Percentiles rank a stretch among this genome's conserved stretches.
Evolutionary conservation across 768 basidiomycete genomes (phyloP).

Genomic region (Pleurotus citrinopileatus): DNA sequence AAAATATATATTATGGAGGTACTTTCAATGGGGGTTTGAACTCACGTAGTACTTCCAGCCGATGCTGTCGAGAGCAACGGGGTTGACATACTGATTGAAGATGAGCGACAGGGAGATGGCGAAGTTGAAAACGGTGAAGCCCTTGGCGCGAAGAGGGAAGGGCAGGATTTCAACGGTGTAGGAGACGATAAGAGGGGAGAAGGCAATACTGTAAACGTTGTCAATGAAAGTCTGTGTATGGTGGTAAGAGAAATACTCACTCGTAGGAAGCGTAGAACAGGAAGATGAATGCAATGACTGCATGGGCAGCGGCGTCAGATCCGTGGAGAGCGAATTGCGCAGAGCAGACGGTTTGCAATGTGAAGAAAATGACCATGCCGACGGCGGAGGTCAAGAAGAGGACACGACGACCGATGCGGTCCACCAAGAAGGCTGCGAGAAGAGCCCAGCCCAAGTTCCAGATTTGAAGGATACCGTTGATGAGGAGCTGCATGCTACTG

Average conservation of each 20-base stretch:
- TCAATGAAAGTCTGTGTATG: not conserved
- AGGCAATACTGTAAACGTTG: slow-evolving; percentile 52
- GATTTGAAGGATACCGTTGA: slow-evolving; percentile 83
- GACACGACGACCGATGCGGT: slow-evolving; percentile 66
- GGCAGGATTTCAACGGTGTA: slow-evolving; percentile 91
- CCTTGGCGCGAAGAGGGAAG: slow-evolving; percentile 80
- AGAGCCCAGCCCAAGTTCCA: slow-evolving; percentile 73
- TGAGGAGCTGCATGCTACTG: slow-evolving; percentile 58
- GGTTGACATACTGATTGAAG: slow-evolving; percentile 89
- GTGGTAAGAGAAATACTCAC: slow-evolving; percentile 29
- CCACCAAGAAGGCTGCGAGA: slow-evolving; percentile 55
- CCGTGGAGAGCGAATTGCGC: slow-evolving; percentile 48
- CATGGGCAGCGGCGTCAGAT: slow-evolving; percentile 48
- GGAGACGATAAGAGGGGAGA: slow-evolving; percentile 81
- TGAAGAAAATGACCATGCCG: slow-evolving; percentile 68
- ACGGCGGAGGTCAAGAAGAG: slow-evolving; percentile 60
- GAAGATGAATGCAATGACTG: slow-evolving; percentile 84
- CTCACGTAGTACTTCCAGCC: slow-evolving; percentile 76
- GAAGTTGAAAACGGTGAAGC: slow-evolving; percentile 81
- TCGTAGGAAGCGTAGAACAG: slow-evolving; percentile 79
- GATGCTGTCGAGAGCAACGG: slow-evolving; percentile 29
- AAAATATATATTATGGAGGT: not conserved
- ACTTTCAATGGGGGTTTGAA: slow-evolving; percentile 6
- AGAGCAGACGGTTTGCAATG: slow-evolving; percentile 65
- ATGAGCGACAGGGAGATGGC: slow-evolving; percentile 75